A percentile compares a stretch with the other conserved stretches of the same genome.
Conservation (phyloP, 2,329 filamentous ascomycete genomes). For the Fonsecaea erecta region DNA sequence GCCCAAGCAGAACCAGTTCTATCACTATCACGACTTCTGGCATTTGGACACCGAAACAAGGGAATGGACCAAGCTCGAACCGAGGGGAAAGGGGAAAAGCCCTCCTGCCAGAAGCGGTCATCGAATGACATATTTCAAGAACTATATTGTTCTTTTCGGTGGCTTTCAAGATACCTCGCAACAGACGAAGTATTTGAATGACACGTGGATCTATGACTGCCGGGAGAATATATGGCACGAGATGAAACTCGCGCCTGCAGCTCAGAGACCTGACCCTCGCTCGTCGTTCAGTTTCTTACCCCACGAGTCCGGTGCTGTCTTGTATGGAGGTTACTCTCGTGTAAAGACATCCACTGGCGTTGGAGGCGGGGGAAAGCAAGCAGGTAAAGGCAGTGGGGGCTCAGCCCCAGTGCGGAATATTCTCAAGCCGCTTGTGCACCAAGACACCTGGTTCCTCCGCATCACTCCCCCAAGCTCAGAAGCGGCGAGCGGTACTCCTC, state of each 20-base stretch:
- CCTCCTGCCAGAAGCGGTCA: constrained; percentile 89
- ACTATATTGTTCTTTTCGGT: constrained; percentile 93
- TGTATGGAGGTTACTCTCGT: constrained; percentile 92
- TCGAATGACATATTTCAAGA: constrained; percentile 95
- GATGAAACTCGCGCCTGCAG: constrained; percentile 74
- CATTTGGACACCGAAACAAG: constrained; percentile 78
- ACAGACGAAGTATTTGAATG: constrained; percentile 89
- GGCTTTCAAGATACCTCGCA: constrained; percentile 97
- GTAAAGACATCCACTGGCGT: constrained; percentile 68
- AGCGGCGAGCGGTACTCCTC: constrained; percentile 66
- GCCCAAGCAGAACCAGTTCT: constrained; percentile 96
- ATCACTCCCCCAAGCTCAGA: constrained; percentile 74
- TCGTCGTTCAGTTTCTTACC: constrained; percentile 92
- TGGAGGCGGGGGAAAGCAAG: constrained; percentile 59
- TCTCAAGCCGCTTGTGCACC: constrained; percentile 85
- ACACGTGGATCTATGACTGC: constrained; percentile 96
- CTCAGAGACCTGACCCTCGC: constrained; percentile 85
- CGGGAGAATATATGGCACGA: constrained; percentile 82
- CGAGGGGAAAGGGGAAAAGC: constrained; percentile 69
- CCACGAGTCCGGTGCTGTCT: constrained; percentile 83
- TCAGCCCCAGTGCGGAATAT: constrained; percentile 63
- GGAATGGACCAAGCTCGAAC: constrained; percentile 91
- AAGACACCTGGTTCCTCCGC: constrained; percentile 91
- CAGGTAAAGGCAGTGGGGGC: constrained; percentile 61
- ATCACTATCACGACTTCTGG: constrained; percentile 99